Percentiles rank a stretch among this genome's conserved stretches.
Conservation (phyloP, 495 filamentous ascomycete species). For the Thozetella sp. region DNA sequence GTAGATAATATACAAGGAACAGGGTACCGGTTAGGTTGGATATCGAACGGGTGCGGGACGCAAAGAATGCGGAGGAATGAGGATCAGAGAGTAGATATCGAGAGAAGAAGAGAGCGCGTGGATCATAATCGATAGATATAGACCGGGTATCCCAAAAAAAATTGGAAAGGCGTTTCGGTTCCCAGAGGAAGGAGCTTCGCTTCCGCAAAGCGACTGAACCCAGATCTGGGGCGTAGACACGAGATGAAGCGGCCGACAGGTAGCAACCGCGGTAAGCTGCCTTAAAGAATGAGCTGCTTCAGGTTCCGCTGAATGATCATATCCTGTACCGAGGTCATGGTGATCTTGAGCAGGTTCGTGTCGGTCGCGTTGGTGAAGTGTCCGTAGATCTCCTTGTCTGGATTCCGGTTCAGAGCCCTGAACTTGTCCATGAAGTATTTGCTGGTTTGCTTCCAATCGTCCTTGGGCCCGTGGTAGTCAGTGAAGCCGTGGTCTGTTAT, state of each 20-base stretch:
- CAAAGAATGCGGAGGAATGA: too few relatives aligned
- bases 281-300: conserved; percentile 90
- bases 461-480: conserved; percentile 68
- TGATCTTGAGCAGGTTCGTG: conserved; percentile 93
- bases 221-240: too few relatives aligned
- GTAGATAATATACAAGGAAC: not conserved
- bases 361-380: conserved; percentile 96
- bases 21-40: not conserved
- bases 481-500: conserved; percentile 89
- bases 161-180: too few relatives aligned
- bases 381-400: conserved; percentile 87
- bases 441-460: conserved; percentile 62
- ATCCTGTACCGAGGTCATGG: conserved; percentile 96
- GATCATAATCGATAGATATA: not conserved
- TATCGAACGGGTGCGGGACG: not conserved
- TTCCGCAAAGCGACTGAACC: not conserved
- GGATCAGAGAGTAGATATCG: too few relatives aligned
- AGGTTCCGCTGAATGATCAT: conserved; percentile 99
- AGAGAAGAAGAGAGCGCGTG: too few relatives aligned
- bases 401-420: conserved; percentile 79
- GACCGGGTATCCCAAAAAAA: not conserved
- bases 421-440: conserved; percentile 93
- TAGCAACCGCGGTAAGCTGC: conserved; percentile 1
- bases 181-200: not conserved
- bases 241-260: not conserved